Base-by-base conservation (phyloP, 2,329 filamentous ascomycete genomes). In the Hypoxylon sp. region DNA sequence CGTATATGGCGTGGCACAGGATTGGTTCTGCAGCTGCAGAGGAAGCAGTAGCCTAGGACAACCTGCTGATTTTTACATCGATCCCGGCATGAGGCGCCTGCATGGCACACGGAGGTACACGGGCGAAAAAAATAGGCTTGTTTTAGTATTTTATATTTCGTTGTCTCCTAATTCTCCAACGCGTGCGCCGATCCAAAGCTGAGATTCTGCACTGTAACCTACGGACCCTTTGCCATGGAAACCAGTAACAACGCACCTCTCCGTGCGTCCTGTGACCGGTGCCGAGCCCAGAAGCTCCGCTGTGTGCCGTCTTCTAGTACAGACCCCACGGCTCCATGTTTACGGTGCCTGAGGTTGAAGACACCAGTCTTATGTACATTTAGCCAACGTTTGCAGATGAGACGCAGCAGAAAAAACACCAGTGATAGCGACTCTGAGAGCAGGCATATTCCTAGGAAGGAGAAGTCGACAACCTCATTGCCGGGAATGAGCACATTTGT, bases 331-430 rank as follows among this genome's bases (percentile, higher is more conserved):
- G 53, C 37, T 8, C 53, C 53, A 11, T 56, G 53, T 6, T 11
- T 56, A 25, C 53, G 53, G 53, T 56, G 53, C 11, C n/a, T 56
- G 10, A 56, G 53, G 14, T 46, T 56, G 8, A 56, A 56, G 30
- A 56, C 53, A 10, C 53, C 53, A 11, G 53, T 56, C 22, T 30
- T 56, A n/a, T 56, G 53, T 33, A 56, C 53, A 20, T 56, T 56
- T 46, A 56, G 53, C 53, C 53, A 56, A 7, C 37, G 53, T 20
- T 30, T 46, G 27, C 53, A 56, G 25, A 56, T 56, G 53, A 56
- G 53, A 56, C 37, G 53, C 13, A 46, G 53, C 53, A 56, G 53
- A 22, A 56, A 56, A 56, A 56, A 56, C 31, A 56, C 53, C 10
- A 31, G 14, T 33, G 37, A 56, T 27, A 56, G 53, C 37, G 53